Base-by-base conservation (phyloP, 2,329 filamentous ascomycete species). In the Ascochyta lentis region DNA sequence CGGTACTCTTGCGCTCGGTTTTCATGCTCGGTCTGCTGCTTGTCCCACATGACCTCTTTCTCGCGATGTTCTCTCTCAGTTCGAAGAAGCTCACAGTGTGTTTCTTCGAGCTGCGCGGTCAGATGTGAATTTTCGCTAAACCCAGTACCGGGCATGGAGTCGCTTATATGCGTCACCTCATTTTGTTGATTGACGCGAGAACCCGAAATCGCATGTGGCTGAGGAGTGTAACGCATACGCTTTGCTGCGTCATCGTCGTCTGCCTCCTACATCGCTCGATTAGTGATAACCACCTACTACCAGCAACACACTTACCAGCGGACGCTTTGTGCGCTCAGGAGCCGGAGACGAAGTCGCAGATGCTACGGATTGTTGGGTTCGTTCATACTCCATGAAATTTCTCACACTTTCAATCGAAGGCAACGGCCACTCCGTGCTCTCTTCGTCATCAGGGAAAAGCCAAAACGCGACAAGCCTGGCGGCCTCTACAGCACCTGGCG, bases 81-180 rank as follows among this genome's bases (percentile, higher is more conserved):
- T 23, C 50, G 42, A 9, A 47, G 15, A 33, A 47, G 53, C 13
- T 42, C 54, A 22, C 56, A 27, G 34, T 49, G 56, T 46, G 64
- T 45, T 26, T 54, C 51, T 29, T 45, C 52, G 10, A 70, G 41
- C n/a, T 52, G 50, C 22, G 49, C 46, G 15, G 40, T 58, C 3
- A 68, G 52, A 6, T 39, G 49, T 26, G 57, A 31, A 13, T 46
- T 33, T 22, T 64, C 56, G 6, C 47, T 43, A 9, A 35, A 52
- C 22, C 64, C 62, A 6, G 69, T 69, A 10, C 70, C 67, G 8
- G 70, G 70, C 50, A 78, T 67, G 0, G 78, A 80, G 57, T 80
- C 77, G 52, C 76, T 80, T 43, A 79, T 65, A 24, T 74, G 76
- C 1, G 76, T 78, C 22, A 75, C 58, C 6, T 78, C 75, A 31